Evolutionary conservation across 148 eudicot species (phyloP).

Genomic region (Pouteria glomerata): DNA sequence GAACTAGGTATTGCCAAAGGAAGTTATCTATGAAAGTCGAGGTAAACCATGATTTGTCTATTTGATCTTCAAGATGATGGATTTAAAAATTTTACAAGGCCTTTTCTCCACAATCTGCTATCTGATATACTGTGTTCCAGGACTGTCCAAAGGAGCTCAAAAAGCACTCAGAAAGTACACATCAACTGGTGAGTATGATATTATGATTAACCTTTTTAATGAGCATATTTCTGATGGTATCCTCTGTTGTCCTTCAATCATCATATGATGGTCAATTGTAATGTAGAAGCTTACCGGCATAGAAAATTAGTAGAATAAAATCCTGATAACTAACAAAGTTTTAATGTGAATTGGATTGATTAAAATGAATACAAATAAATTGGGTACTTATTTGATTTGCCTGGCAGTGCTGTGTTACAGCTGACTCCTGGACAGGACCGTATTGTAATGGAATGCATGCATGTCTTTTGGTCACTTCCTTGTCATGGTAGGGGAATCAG

Average conservation of each 20-base stretch:
- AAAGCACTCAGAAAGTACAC: constrained; percentile 81
- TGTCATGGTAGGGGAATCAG: neutral
- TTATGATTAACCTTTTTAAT: neutral
- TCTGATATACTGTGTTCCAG: constrained; percentile 27
- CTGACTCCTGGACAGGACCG: neutral
- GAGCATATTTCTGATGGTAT: neutral
- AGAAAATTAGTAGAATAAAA: neutral
- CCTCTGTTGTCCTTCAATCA: neutral
- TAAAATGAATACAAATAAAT: neutral
- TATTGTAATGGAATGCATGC: neutral
- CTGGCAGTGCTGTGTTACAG: neutral
- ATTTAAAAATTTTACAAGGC: neutral
- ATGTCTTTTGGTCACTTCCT: neutral
- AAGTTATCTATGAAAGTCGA: constrained; percentile 69
- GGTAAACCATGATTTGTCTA: constrained; percentile 33
- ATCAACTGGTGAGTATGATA: constrained; percentile 43
- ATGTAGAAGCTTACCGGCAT: neutral
- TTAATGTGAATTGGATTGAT: neutral
- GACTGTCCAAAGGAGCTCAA: constrained; percentile 78
- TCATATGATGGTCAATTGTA: neutral
- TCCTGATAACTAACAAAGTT: neutral
- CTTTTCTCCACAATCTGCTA: neutral
- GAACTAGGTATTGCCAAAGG: constrained; percentile 84
- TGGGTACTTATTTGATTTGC: neutral
- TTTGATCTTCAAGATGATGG: neutral